Percentiles rank a stretch among this genome's conserved stretches.
These are phyloP conservation scores for Malania oleifera DNA, from an alignment of 164 flowering plant genomes.

Conservation along the genomic window DNA sequence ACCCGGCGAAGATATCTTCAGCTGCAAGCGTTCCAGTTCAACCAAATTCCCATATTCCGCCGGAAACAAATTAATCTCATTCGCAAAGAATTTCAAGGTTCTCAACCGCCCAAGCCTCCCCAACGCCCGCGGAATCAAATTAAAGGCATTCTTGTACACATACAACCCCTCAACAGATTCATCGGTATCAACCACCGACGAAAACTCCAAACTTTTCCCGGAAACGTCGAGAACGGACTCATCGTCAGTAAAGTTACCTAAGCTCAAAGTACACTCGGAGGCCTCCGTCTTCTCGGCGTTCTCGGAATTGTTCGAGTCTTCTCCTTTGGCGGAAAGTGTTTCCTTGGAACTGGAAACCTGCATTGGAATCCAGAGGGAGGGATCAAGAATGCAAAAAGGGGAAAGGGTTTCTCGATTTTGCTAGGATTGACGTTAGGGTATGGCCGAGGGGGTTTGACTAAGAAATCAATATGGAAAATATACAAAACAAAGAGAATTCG, in stretches of 20 bases:
- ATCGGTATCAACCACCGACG: slow-evolving; percentile 19
- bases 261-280: neutral
- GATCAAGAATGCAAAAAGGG: neutral
- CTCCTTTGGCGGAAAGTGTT: neutral
- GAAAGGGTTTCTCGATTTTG: neutral
- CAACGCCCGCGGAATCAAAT: slow-evolving; percentile 67
- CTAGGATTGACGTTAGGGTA: too few species aligned
- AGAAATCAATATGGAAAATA: too few species aligned
- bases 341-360: slow-evolving; percentile 14
- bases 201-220: slow-evolving; percentile 49
- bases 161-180: slow-evolving; percentile 38
- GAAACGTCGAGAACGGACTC: slow-evolving; percentile 60
- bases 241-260: slow-evolving; percentile 15
- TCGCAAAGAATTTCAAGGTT: slow-evolving; percentile 77
- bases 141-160: slow-evolving; percentile 63
- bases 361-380: slow-evolving; percentile 7
- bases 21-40: slow-evolving; percentile 64
- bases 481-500: too few species aligned
- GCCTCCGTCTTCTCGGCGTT: slow-evolving; percentile 4
- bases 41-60: slow-evolving; percentile 50
- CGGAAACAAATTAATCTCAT: slow-evolving; percentile 76
- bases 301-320: neutral
- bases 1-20: slow-evolving; percentile 62
- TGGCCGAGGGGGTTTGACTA: too few species aligned
- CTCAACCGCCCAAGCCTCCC: slow-evolving; percentile 43